These are phyloP conservation scores for Chlamydomonas sphaeroides DNA, from an alignment of 139 green algal species.

Conservation along the genomic window DNA sequence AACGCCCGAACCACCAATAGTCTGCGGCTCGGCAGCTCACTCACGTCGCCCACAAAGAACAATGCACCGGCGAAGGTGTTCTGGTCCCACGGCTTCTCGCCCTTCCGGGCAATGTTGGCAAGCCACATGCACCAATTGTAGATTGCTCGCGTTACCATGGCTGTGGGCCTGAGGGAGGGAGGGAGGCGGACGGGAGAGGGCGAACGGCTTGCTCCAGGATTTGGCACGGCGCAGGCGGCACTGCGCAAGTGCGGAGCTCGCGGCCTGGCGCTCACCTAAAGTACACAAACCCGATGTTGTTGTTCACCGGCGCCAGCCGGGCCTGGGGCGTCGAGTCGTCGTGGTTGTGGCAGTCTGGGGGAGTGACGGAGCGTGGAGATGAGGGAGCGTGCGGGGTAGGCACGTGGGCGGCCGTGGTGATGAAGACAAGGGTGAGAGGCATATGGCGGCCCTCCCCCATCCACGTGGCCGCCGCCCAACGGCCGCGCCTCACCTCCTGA, in stretches of 20 bases:
- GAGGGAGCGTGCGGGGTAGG: too few species aligned
- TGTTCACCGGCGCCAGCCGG: conserved; percentile 21
- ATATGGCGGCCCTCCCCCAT: too few species aligned
- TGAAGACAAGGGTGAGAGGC: too few species aligned
- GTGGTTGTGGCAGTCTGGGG: conserved; percentile 26
- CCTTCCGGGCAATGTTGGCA: not conserved
- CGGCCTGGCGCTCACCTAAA: conserved; percentile 26
- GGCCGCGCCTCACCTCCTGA: too few species aligned
- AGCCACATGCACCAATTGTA: conserved; percentile 31
- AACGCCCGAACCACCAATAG: too few species aligned
- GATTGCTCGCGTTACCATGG: conserved; percentile 16
- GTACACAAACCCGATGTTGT: conserved; percentile 43
- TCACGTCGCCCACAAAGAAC: not conserved
- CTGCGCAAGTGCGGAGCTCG: too few species aligned
- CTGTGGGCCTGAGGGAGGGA: not conserved
- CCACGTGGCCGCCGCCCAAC: too few species aligned
- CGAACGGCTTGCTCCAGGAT: not conserved
- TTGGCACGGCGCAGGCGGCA: too few species aligned
- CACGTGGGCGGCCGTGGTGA: too few species aligned
- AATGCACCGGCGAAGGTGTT: conserved; percentile 17
- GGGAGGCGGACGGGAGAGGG: not conserved
- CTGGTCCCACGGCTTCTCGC: conserved; percentile 34
- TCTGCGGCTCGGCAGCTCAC: too few species aligned
- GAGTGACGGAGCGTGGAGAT: too few species aligned
- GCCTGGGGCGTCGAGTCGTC: conserved; percentile 2